phyloP scores from a whole-genome alignment of 768 basidiomycete species.

The Gloeophyllum trabeum region DNA sequence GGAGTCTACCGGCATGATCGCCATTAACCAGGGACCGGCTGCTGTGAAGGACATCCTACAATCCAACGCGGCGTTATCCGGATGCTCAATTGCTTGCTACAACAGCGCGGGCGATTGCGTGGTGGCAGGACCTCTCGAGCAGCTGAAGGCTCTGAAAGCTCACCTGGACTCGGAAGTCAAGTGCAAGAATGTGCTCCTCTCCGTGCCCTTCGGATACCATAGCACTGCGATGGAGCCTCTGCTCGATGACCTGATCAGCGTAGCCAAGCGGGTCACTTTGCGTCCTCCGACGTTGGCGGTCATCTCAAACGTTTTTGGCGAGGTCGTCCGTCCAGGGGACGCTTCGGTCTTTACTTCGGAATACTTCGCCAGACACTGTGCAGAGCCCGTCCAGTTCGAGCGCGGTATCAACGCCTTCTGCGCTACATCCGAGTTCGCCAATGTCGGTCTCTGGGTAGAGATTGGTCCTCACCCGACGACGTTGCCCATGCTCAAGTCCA shows the following conservation, averaged over 20 bases:
- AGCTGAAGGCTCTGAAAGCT: constrained; percentile 29
- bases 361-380: constrained; percentile 52
- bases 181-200: constrained; percentile 31
- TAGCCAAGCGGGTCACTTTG: constrained; percentile 26
- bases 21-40: constrained; percentile 28
- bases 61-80: constrained; percentile 20
- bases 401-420: constrained; percentile 34
- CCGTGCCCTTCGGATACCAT: constrained; percentile 57
- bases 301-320: constrained; percentile 50
- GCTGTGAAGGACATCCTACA: constrained; percentile 24
- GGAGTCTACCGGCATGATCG: constrained; percentile 48
- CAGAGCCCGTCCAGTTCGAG: constrained; percentile 44
- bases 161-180: constrained; percentile 23
- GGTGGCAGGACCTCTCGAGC: constrained; percentile 40
- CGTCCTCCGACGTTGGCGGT: constrained; percentile 43
- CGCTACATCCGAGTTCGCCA: constrained; percentile 12
- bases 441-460: constrained; percentile 46
- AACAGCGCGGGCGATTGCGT: constrained; percentile 44
- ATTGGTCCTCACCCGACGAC: constrained; percentile 52
- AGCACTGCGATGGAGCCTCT: constrained; percentile 52
- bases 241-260: constrained; percentile 30
- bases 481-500: constrained; percentile 44
- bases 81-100: constrained; percentile 43
- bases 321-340: constrained; percentile 42
- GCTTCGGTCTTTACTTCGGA: constrained; percentile 29